Evolutionary conservation across 441 rosid species (phyloP).

Genomic region (Populus hybrid): DNA sequence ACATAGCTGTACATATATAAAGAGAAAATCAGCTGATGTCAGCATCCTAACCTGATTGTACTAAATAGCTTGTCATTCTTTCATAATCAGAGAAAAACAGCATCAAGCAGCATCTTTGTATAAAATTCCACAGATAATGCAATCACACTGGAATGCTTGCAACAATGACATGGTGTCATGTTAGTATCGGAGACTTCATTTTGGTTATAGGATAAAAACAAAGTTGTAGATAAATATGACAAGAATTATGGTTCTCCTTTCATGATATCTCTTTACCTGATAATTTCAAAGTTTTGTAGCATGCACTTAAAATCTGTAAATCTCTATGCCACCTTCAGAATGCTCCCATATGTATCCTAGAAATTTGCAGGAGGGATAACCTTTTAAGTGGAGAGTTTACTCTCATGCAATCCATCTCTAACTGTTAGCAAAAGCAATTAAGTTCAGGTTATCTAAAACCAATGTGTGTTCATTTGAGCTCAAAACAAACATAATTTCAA

Average conservation of each 20-base stretch:
- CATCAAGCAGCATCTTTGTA: neutral
- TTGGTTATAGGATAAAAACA: neutral
- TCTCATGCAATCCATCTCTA: neutral
- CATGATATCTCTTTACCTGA: neutral
- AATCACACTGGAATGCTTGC: neutral
- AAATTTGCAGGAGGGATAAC: neutral
- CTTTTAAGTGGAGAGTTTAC: neutral
- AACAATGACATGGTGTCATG: neutral
- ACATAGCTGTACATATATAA: neutral
- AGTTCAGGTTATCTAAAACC: neutral
- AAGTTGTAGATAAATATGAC: neutral
- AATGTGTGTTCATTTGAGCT: neutral
- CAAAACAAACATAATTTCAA: neutral
- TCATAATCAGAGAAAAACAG: neutral
- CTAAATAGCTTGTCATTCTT: neutral
- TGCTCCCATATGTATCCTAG: neutral
- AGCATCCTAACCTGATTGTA: constrained; percentile 3
- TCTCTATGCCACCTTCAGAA: neutral
- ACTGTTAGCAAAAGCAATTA: neutral
- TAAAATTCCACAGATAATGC: constrained; percentile 1
- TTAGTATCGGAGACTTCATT: neutral
- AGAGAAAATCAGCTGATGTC: constrained; percentile 1
- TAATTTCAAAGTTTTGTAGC: neutral
- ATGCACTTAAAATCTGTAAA: neutral
- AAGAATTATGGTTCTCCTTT: neutral